A percentile compares a stretch with the other conserved stretches of the same genome.
Evolutionary conservation across 1,284 basidiomycete species (phyloP).

Genomic region (Cronartium quercuum): DNA sequence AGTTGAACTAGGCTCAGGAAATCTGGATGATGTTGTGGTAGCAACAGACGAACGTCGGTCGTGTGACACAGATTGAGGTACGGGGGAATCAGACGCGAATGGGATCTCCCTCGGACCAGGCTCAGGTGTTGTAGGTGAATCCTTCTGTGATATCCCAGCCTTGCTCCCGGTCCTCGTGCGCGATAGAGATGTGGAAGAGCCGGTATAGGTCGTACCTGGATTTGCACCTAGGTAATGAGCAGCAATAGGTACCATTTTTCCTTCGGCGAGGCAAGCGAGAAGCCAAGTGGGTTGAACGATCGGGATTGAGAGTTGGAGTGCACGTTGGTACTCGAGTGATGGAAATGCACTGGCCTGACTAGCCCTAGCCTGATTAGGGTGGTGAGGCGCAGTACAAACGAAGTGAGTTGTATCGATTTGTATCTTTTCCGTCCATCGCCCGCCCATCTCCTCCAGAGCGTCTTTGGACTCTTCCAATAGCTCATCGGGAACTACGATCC

Average conservation of each 20-base stretch:
- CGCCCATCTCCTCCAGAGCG: constrained; percentile 72
- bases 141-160: not conserved
- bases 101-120: not conserved
- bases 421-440: constrained; percentile 81
- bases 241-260: constrained; percentile 47
- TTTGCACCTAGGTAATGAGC: constrained; percentile 40
- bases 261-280: constrained; percentile 69
- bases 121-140: constrained; percentile 3
- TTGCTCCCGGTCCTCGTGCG: constrained; percentile 22
- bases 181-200: not conserved
- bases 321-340: constrained; percentile 80
- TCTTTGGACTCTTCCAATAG: constrained; percentile 69
- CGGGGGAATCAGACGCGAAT: not conserved
- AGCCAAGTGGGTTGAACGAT: constrained; percentile 87
- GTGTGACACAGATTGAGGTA: not conserved
- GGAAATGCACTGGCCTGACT: constrained; percentile 53
- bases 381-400: constrained; percentile 77
- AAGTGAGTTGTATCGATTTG: constrained; percentile 96
- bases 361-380: constrained; percentile 55
- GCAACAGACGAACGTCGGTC: not conserved
- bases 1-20: not conserved
- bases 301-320: constrained; percentile 78
- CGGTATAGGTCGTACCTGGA: constrained; percentile 3
- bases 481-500: constrained; percentile 68
- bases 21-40: not conserved